A percentile compares a stretch with the other conserved stretches of the same genome.
Conservation (phyloP, 169 alveolate genomes). For the Cryptosporidium sp. region DNA sequence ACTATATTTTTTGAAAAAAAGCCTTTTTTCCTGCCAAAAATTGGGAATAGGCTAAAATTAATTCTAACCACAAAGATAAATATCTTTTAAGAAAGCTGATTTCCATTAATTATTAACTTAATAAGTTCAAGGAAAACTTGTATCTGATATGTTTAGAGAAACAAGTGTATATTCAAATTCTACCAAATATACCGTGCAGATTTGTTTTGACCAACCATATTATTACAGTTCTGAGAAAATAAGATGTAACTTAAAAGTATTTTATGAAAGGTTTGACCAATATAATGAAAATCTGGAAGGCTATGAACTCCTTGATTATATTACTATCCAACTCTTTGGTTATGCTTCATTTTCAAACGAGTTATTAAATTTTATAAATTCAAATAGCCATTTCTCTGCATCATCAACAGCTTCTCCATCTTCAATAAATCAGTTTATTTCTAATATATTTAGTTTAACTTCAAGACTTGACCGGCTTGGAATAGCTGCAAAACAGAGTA, state of each 20-base stretch:
- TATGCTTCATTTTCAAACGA: slow-evolving; percentile 40
- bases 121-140: neutral
- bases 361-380: neutral
- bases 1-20: no score
- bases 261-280: slow-evolving; percentile 10
- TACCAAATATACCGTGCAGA: slow-evolving; percentile 23
- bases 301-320: slow-evolving; percentile 25
- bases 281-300: neutral
- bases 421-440: slow-evolving; percentile 19
- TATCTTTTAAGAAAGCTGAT: neutral
- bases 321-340: slow-evolving; percentile 51
- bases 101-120: neutral
- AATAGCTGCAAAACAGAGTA: neutral
- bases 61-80: neutral
- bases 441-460: slow-evolving; percentile 10
- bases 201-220: slow-evolving; percentile 61
- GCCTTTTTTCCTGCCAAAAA: neutral
- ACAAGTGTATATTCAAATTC: neutral
- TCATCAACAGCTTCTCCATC: neutral
- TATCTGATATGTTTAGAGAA: neutral
- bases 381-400: neutral
- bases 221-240: slow-evolving; percentile 64
- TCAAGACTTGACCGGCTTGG: slow-evolving; percentile 1
- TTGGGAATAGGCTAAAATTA: neutral
- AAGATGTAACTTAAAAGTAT: slow-evolving; percentile 27